These are phyloP conservation scores for Chlorella sorokiniana DNA, from an alignment of 139 green algal species.

Conservation along the genomic window DNA sequence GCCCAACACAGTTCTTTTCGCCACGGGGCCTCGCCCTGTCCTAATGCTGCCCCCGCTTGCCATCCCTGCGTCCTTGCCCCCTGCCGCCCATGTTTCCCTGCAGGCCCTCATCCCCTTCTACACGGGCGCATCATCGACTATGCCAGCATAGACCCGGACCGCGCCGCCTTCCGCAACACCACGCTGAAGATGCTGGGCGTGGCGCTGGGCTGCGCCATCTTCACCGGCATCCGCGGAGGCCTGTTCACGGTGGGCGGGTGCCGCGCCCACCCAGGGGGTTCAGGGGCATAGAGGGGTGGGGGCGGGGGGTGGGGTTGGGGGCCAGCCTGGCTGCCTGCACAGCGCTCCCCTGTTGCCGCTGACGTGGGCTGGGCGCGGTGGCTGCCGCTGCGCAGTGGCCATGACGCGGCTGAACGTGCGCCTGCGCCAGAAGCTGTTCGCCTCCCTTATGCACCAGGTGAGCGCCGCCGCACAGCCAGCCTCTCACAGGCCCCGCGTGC, in stretches of 20 bases:
- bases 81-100: slow-evolving; percentile 53
- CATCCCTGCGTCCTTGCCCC: slow-evolving; percentile 9
- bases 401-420: slow-evolving; percentile 65
- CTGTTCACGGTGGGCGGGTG: slow-evolving; percentile 67
- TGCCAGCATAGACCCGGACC: slow-evolving; percentile 73
- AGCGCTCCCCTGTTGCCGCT: background rate
- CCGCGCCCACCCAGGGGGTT: too few relatives aligned
- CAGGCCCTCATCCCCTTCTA: slow-evolving; percentile 78
- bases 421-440: slow-evolving; percentile 36
- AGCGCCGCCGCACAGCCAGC: background rate
- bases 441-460: slow-evolving; percentile 36
- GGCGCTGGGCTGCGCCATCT: slow-evolving; percentile 62
- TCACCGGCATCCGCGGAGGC: slow-evolving; percentile 73
- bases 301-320: background rate
- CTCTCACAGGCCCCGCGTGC: too few relatives aligned
- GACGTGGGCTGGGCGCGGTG: too few relatives aligned
- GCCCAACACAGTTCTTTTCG: too few relatives aligned
- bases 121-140: slow-evolving; percentile 80
- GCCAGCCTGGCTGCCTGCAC: background rate
- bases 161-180: slow-evolving; percentile 53
- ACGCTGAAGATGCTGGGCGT: slow-evolving; percentile 66
- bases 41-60: background rate
- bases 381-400: background rate
- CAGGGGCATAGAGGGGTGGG: background rate
- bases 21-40: too few relatives aligned